Evolutionary conservation across 768 basidiomycete genomes (phyloP).

Genomic region (Phaeotremella skinneri): DNA sequence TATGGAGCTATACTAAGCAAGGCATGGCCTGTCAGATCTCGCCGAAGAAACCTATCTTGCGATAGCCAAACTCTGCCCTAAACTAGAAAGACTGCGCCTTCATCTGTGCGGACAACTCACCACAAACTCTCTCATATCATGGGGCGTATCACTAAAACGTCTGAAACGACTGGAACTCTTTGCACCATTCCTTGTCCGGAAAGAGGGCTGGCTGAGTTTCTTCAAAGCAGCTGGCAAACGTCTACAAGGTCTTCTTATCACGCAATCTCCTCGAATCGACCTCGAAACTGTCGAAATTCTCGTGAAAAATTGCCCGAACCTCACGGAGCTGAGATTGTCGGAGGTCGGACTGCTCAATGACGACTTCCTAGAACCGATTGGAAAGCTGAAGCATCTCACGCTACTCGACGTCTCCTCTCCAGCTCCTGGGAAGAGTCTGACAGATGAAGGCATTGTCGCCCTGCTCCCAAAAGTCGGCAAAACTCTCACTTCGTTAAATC

Average conservation of each 20-base stretch:
- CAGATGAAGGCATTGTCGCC: conserved; percentile 60
- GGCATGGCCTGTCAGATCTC: conserved; percentile 60
- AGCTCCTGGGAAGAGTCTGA: conserved; percentile 54
- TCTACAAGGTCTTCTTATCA: conserved; percentile 73
- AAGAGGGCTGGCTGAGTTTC: conserved; percentile 70
- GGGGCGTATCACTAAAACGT: conserved; percentile 63
- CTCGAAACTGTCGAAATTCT: conserved; percentile 64
- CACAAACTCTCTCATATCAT: conserved; percentile 51
- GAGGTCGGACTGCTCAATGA: conserved; percentile 73
- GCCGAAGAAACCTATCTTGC: conserved; percentile 65
- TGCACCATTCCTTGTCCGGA: conserved; percentile 68
- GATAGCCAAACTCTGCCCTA: conserved; percentile 77
- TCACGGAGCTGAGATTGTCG: conserved; percentile 72
- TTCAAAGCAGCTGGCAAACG: conserved; percentile 61
- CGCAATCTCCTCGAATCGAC: conserved; percentile 83
- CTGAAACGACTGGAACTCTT: conserved; percentile 74
- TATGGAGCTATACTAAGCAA: background rate
- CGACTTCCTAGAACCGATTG: conserved; percentile 61
- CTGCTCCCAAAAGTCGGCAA: conserved; percentile 62
- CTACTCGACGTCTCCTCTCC: conserved; percentile 71
- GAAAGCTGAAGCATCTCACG: conserved; percentile 56
- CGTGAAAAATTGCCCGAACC: conserved; percentile 57
- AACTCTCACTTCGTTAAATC: conserved; percentile 62
- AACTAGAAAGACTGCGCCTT: conserved; percentile 72
- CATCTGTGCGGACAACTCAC: conserved; percentile 83